Conservation (phyloP, 345 rosid species). For the Moricandia arvensis region DNA sequence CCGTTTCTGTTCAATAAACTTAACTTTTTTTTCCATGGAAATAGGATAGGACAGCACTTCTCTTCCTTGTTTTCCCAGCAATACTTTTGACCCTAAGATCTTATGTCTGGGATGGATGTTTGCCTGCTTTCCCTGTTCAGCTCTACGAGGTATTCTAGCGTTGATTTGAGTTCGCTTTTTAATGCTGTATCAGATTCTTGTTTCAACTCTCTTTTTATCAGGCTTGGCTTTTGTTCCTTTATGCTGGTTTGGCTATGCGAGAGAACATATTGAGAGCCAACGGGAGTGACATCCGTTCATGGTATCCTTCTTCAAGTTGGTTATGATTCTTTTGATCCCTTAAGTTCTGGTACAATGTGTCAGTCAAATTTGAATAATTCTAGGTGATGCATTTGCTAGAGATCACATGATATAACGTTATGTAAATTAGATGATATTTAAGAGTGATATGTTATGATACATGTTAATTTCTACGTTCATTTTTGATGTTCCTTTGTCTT, state of each 20-base stretch:
- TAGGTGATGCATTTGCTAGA: not conserved
- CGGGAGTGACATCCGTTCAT: slow-evolving; percentile 98
- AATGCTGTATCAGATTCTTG: not conserved
- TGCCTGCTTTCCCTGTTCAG: slow-evolving; percentile 96
- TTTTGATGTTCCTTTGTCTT: not conserved
- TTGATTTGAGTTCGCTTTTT: not conserved
- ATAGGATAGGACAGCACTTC: slow-evolving; percentile 32
- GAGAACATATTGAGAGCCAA: slow-evolving; percentile 91
- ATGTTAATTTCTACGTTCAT: not conserved
- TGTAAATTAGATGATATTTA: too few species aligned
- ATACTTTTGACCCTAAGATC: slow-evolving; percentile 66
- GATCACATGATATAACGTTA: not conserved
- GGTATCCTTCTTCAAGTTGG: slow-evolving; percentile 45
- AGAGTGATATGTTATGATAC: not conserved
- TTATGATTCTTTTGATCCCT: not conserved
- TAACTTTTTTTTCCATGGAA: not conserved
- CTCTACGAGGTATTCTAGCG: slow-evolving; percentile 66
- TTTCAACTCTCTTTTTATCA: slow-evolving; percentile 25
- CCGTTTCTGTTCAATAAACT: not conserved
- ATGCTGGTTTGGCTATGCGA: slow-evolving; percentile 91
- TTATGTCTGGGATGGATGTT: slow-evolving; percentile 84
- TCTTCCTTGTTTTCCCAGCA: slow-evolving; percentile 89
- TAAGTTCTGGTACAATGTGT: not conserved
- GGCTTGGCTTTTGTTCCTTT: slow-evolving; percentile 97
- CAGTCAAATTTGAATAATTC: not conserved